Evolutionary conservation across 345 rosid genomes (phyloP).

Genomic region (Citrus reticulata): DNA sequence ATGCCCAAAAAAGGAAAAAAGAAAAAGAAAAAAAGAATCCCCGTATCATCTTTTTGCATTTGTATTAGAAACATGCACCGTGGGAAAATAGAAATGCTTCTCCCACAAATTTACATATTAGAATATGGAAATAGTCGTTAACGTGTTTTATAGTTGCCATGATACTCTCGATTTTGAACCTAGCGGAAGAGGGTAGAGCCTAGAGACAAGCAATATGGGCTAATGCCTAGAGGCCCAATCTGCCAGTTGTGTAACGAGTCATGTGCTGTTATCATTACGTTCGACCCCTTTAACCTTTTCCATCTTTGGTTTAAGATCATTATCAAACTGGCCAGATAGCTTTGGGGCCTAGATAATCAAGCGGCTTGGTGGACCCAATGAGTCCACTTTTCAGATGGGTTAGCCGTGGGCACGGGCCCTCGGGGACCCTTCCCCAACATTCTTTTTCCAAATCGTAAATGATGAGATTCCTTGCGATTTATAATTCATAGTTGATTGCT

Average conservation of each 20-base stretch:
- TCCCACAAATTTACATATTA: too few relatives aligned
- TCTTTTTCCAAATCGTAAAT: not conserved
- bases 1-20: not conserved
- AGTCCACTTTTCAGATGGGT: slow-evolving; percentile 2
- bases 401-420: not conserved
- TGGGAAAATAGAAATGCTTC: not conserved
- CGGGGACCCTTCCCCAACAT: not conserved
- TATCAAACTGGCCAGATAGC: not conserved
- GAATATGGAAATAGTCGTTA: too few relatives aligned
- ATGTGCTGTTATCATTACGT: not conserved
- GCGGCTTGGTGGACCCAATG: slow-evolving; percentile 5
- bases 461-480: slow-evolving; percentile 12
- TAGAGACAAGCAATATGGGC: not conserved
- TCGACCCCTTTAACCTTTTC: not conserved
- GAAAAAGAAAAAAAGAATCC: too few relatives aligned
- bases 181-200: not conserved
- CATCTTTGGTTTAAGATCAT: not conserved
- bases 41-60: not conserved
- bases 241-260: not conserved
- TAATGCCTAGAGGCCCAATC: not conserved
- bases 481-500: too few relatives aligned
- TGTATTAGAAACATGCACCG: not conserved
- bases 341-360: not conserved
- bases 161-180: not conserved
- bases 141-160: too few relatives aligned